Evolutionary conservation across 352 stramenopile species (phyloP).

Genomic region (Phytophthora megakarya): DNA sequence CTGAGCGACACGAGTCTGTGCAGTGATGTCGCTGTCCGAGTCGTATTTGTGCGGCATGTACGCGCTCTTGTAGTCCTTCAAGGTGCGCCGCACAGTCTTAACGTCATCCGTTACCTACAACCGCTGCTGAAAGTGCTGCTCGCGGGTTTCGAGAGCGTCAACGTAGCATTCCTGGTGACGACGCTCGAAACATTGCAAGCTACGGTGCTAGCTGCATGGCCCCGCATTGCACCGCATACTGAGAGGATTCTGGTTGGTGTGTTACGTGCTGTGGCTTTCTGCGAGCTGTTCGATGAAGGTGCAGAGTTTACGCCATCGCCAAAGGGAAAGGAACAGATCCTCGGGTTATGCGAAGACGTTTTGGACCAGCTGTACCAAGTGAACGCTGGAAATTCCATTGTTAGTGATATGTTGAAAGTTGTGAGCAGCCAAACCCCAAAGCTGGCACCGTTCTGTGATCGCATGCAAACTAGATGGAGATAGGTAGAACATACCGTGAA

Average conservation of each 20-base stretch:
- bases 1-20: slow-evolving; percentile 67
- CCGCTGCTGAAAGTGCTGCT: slow-evolving; percentile 77
- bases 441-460: slow-evolving; percentile 34
- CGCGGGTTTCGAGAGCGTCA: slow-evolving; percentile 69
- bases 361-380: slow-evolving; percentile 45
- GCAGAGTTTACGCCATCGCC: slow-evolving; percentile 29
- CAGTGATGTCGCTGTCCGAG: slow-evolving; percentile 59
- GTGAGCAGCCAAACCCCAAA: slow-evolving; percentile 31
- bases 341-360: slow-evolving; percentile 42
- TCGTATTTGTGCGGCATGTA: slow-evolving; percentile 62
- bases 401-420: slow-evolving; percentile 31
- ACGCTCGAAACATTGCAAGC: slow-evolving; percentile 63
- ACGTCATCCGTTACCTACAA: slow-evolving; percentile 77
- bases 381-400: slow-evolving; percentile 16
- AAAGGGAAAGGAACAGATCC: slow-evolving; percentile 38
- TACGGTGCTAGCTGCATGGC: slow-evolving; percentile 65
- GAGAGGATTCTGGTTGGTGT: slow-evolving; percentile 74
- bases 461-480: slow-evolving; percentile 22
- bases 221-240: slow-evolving; percentile 66
- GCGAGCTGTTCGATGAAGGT: slow-evolving; percentile 60
- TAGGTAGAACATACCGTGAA: slow-evolving; percentile 3
- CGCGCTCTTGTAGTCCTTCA: slow-evolving; percentile 51
- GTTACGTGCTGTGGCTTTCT: slow-evolving; percentile 69
- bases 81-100: slow-evolving; percentile 69
- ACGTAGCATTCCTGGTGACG: slow-evolving; percentile 50